These are phyloP conservation scores for Ambrosiella beaveri DNA, from an alignment of 2,329 filamentous ascomycete species.

Conservation along the genomic window DNA sequence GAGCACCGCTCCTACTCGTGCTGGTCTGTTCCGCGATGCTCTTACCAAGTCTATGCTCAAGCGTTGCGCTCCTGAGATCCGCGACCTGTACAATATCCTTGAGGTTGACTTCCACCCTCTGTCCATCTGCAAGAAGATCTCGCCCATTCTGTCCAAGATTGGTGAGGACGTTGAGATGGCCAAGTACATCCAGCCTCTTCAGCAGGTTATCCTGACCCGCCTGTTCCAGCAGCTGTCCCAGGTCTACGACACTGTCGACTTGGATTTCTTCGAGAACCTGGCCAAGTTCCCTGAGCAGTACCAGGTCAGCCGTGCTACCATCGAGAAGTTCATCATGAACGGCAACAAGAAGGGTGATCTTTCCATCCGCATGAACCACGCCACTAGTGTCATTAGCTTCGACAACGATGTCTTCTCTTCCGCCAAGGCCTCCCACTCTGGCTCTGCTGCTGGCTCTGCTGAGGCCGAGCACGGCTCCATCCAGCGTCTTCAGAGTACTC, in stretches of 20 bases:
- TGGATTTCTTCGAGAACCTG: conserved; percentile 81
- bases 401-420: conserved; percentile 98
- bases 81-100: conserved; percentile 93
- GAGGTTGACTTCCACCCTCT: conserved; percentile 98
- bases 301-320: conserved; percentile 74
- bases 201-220: conserved; percentile 95
- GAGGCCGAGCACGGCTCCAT: conserved; percentile 72
- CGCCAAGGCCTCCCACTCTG: conserved; percentile 75
- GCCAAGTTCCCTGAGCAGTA: conserved; percentile 94
- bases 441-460: conserved; percentile 69
- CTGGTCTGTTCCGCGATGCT: conserved; percentile 86
- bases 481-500: conserved; percentile 91
- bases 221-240: conserved; percentile 98
- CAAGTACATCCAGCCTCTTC: conserved; percentile 85
- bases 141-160: conserved; percentile 85
- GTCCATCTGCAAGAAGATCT: conserved; percentile 98
- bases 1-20: conserved; percentile 72
- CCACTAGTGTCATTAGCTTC: conserved; percentile 86
- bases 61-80: conserved; percentile 83
- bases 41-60: conserved; percentile 87
- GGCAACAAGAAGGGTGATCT: conserved; percentile 99
- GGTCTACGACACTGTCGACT: conserved; percentile 94
- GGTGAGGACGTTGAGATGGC: conserved; percentile 89
- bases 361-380: conserved; percentile 89
- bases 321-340: conserved; percentile 99